These are phyloP conservation scores for Wickerhamomyces ciferrii DNA, from an alignment of 805 yeast genomes.

Conservation along the genomic window DNA sequence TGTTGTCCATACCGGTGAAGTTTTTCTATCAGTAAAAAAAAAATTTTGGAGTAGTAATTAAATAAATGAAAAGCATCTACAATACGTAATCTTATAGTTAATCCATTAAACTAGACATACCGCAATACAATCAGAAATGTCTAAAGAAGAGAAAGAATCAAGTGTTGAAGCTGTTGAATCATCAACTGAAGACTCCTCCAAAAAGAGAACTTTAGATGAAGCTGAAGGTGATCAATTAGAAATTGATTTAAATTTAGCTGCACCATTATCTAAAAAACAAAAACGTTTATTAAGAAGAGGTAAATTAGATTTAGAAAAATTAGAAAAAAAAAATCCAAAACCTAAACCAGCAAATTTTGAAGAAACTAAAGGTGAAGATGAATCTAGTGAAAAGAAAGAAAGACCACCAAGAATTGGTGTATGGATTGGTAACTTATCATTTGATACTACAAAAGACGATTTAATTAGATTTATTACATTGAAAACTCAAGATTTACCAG, in stretches of 20 bases:
- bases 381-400: slow-evolving; percentile 27
- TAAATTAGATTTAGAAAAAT: slow-evolving; percentile 53
- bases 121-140: neutral
- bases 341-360: slow-evolving; percentile 20
- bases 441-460: slow-evolving; percentile 76
- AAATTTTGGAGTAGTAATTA: neutral
- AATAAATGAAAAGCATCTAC: neutral
- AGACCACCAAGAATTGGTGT: slow-evolving; percentile 56
- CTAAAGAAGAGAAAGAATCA: slow-evolving; percentile 5
- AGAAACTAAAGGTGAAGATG: slow-evolving; percentile 35
- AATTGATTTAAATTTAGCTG: slow-evolving; percentile 61
- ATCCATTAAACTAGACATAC: too few species aligned
- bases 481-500: slow-evolving; percentile 42
- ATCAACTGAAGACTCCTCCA: neutral
- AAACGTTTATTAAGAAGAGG: slow-evolving; percentile 81
- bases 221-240: slow-evolving; percentile 42
- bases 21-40: neutral
- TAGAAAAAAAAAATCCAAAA: slow-evolving; percentile 23
- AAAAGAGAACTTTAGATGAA: slow-evolving; percentile 13
- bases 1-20: neutral
- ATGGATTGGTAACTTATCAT: slow-evolving; percentile 93
- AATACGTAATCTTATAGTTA: too few species aligned
- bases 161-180: slow-evolving; percentile 1
- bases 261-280: slow-evolving; percentile 89
- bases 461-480: slow-evolving; percentile 56